phyloP scores from a whole-genome alignment of 106 monocot species.

The Dactylorhiza incarnata region DNA sequence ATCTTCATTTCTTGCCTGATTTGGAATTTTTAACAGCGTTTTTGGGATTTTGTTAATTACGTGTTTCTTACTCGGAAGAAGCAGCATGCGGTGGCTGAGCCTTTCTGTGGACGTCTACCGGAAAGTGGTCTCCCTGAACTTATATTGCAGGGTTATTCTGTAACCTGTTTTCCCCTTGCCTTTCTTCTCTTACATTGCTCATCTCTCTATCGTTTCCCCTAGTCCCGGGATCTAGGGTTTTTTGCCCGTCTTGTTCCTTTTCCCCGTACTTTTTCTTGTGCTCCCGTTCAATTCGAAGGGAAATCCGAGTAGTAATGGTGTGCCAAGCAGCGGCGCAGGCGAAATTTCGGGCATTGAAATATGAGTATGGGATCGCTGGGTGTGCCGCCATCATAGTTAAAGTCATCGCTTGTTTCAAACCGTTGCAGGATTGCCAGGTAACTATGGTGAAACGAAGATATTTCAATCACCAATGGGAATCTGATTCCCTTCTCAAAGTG shows the following conservation, averaged over 20 bases:
- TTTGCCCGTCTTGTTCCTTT: no score
- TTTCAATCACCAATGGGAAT: neutral
- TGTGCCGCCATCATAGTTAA: slow-evolving; percentile 65
- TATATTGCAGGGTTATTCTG: slow-evolving; percentile 81
- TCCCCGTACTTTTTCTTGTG: neutral
- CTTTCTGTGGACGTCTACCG: slow-evolving; percentile 52
- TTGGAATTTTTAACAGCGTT: neutral
- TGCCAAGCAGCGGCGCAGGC: slow-evolving; percentile 71
- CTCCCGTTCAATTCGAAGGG: neutral
- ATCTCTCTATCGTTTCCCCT: no score
- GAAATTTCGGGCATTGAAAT: slow-evolving; percentile 78
- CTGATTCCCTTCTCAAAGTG: neutral
- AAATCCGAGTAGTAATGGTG: slow-evolving; percentile 68
- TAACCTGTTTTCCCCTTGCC: slow-evolving; percentile 8
- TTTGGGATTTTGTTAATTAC: no score
- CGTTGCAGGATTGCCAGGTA: slow-evolving; percentile 84
- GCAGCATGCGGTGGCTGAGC: slow-evolving; percentile 57
- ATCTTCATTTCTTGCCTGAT: neutral
- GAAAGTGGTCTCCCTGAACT: slow-evolving; percentile 55
- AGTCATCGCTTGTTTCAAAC: slow-evolving; percentile 72
- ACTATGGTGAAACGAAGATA: neutral
- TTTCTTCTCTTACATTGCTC: neutral
- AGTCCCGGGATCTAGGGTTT: no score
- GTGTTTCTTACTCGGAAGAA: neutral
- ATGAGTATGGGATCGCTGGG: slow-evolving; percentile 71